Evolutionary conservation across 2,329 filamentous ascomycete genomes (phyloP).

Genomic region (Cercospora brassicicola): DNA sequence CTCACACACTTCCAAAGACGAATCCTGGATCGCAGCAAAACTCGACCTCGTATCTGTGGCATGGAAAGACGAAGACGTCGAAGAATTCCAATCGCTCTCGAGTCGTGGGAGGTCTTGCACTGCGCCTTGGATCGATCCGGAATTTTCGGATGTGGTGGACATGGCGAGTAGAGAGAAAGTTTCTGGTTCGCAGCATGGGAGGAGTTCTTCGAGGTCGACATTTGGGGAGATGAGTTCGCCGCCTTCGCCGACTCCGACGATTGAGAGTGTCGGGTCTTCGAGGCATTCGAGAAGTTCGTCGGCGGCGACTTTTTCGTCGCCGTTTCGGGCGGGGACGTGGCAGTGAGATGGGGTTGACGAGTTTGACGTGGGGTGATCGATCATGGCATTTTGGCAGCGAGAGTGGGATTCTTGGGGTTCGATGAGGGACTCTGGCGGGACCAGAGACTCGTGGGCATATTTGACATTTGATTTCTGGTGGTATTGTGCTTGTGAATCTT

Average conservation of each 20-base stretch:
- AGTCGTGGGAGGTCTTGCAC: constrained; percentile 3
- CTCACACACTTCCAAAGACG: constrained; percentile 1
- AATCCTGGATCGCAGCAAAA: constrained; percentile 12
- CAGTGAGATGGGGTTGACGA: background rate
- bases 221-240: background rate
- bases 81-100: constrained; percentile 15
- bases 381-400: too few species aligned
- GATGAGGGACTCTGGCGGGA: too few species aligned
- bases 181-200: background rate
- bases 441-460: background rate
- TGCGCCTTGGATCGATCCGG: constrained; percentile 15
- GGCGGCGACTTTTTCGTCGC: background rate
- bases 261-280: background rate
- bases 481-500: too few species aligned
- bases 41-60: constrained; percentile 14
- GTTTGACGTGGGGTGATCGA: too few species aligned
- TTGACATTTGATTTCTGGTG: background rate
- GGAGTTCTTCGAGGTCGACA: constrained; percentile 3
- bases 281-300: background rate
- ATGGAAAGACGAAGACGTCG: constrained; percentile 18
- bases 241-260: constrained; percentile 6
- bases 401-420: too few species aligned
- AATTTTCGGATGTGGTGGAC: constrained; percentile 11
- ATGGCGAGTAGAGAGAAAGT: background rate
- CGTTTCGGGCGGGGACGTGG: background rate